A percentile compares a stretch with the other conserved stretches of the same genome.
phyloP scores from a whole-genome alignment of 148 eudicot species.

The Linanthus parryae region DNA sequence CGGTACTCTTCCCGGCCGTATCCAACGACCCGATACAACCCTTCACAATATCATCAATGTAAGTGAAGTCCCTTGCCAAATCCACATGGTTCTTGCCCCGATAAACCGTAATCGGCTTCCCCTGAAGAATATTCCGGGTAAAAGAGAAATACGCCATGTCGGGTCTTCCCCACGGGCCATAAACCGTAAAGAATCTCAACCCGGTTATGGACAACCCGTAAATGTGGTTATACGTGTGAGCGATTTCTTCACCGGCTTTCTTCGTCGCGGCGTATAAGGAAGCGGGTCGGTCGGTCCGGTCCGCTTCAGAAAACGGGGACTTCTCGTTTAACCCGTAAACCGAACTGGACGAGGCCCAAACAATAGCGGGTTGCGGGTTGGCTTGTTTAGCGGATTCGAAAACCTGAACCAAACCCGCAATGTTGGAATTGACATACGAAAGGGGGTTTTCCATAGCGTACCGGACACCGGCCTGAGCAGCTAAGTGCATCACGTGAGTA shows the following conservation, averaged over 20 bases:
- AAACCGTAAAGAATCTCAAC: slow-evolving; percentile 7
- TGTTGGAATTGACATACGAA: slow-evolving; percentile 4
- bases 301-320: slow-evolving; percentile 4
- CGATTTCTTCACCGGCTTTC: slow-evolving; percentile 7
- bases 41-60: slow-evolving; percentile 8
- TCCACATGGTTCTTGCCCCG: slow-evolving; percentile 7
- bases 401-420: slow-evolving; percentile 1
- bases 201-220: slow-evolving; percentile 12
- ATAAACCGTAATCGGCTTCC: background rate
- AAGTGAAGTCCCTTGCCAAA: slow-evolving; percentile 5
- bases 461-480: slow-evolving; percentile 6
- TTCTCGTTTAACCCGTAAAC: slow-evolving; percentile 6
- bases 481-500: slow-evolving; percentile 7
- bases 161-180: slow-evolving; percentile 13
- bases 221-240: slow-evolving; percentile 9
- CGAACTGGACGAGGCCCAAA: slow-evolving; percentile 9
- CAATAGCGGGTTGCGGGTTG: slow-evolving; percentile 5
- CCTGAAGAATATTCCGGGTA: slow-evolving; percentile 3
- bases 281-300: slow-evolving; percentile 9
- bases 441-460: slow-evolving; percentile 7
- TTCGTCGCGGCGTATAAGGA: slow-evolving; percentile 8
- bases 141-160: slow-evolving; percentile 12
- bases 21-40: slow-evolving; percentile 7
- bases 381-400: background rate
- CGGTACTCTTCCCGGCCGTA: slow-evolving; percentile 10